A percentile compares a stretch with the other conserved stretches of the same genome.
These are phyloP conservation scores for Monosporozyma unispora DNA, from an alignment of 805 yeast genomes.

Conservation along the genomic window DNA sequence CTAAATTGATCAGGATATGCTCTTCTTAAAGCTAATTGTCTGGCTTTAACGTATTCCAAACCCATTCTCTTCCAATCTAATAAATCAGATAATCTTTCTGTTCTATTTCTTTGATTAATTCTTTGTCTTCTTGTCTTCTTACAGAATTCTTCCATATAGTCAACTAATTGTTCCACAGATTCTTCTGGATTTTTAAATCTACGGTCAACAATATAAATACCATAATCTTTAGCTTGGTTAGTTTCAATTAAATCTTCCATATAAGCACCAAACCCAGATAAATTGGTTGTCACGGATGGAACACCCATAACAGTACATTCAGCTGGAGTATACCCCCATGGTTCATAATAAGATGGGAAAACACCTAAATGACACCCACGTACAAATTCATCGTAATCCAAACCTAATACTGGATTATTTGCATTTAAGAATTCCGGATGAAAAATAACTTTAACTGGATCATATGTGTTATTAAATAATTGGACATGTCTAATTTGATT, in stretches of 20 bases:
- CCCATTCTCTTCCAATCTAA: constrained; percentile 99
- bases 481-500: constrained; percentile 88
- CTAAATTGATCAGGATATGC: constrained; percentile 85
- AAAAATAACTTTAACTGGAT: constrained; percentile 89
- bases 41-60: constrained; percentile 87
- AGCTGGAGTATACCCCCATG: constrained; percentile 99
- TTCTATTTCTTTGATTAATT: constrained; percentile 94
- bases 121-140: constrained; percentile 91
- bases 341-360: constrained; percentile 96
- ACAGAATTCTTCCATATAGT: constrained; percentile 82
- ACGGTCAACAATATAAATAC: constrained; percentile 94
- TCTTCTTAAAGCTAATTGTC: constrained; percentile 82
- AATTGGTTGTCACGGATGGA: constrained; percentile 91
- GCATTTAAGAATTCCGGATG: constrained; percentile 96
- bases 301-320: constrained; percentile 99
- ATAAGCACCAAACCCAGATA: constrained; percentile 96
- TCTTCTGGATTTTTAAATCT: constrained; percentile 88
- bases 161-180: constrained; percentile 80
- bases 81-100: constrained; percentile 85
- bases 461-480: constrained; percentile 80
- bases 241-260: constrained; percentile 97
- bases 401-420: constrained; percentile 83
- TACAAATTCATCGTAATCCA: constrained; percentile 95
- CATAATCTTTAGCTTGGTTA: constrained; percentile 72
- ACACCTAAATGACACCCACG: constrained; percentile 97